Percentiles rank a stretch among this genome's conserved stretches.
Conservation (phyloP, 495 filamentous ascomycete species). For the Aspergillus haitiensis region DNA sequence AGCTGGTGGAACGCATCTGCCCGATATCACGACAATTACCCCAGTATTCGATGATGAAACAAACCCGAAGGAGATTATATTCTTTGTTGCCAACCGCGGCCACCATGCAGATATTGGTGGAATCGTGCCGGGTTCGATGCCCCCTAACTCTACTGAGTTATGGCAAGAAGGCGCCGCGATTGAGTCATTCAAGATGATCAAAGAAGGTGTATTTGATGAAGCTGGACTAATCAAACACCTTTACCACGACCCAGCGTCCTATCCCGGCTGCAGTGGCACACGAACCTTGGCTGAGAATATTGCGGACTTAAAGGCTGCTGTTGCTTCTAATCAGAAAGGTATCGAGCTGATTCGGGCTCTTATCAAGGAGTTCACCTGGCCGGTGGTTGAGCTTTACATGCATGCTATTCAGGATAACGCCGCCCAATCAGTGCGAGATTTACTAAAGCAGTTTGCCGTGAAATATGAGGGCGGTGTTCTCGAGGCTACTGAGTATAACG, state of each 20-base stretch:
- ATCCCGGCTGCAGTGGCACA: slow-evolving; percentile 85
- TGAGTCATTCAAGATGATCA: slow-evolving; percentile 89
- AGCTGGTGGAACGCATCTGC: slow-evolving; percentile 82
- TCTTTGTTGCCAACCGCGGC: slow-evolving; percentile 88
- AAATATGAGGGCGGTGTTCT: slow-evolving; percentile 72
- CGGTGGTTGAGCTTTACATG: slow-evolving; percentile 93
- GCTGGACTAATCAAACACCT: slow-evolving; percentile 76
- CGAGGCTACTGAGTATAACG: slow-evolving; percentile 88
- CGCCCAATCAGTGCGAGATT: slow-evolving; percentile 72
- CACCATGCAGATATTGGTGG: slow-evolving; percentile 84
- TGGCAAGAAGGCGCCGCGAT: slow-evolving; percentile 92
- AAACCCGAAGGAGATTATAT: slow-evolving; percentile 64
- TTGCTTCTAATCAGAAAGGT: slow-evolving; percentile 93
- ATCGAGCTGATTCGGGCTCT: slow-evolving; percentile 81
- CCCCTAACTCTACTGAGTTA: slow-evolving; percentile 85
- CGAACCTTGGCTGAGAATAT: slow-evolving; percentile 88
- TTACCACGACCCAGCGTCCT: slow-evolving; percentile 77
- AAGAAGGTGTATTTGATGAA: slow-evolving; percentile 86
- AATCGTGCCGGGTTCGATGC: slow-evolving; percentile 93
- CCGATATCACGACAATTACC: slow-evolving; percentile 86
- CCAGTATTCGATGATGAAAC: slow-evolving; percentile 74
- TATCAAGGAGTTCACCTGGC: slow-evolving; percentile 87
- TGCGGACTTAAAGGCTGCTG: slow-evolving; percentile 91
- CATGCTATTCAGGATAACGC: slow-evolving; percentile 87
- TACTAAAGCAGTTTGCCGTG: slow-evolving; percentile 72